Evolutionary conservation across 1,139 yeast species (phyloP).

Genomic region (Suhomyces chickasaworum): DNA sequence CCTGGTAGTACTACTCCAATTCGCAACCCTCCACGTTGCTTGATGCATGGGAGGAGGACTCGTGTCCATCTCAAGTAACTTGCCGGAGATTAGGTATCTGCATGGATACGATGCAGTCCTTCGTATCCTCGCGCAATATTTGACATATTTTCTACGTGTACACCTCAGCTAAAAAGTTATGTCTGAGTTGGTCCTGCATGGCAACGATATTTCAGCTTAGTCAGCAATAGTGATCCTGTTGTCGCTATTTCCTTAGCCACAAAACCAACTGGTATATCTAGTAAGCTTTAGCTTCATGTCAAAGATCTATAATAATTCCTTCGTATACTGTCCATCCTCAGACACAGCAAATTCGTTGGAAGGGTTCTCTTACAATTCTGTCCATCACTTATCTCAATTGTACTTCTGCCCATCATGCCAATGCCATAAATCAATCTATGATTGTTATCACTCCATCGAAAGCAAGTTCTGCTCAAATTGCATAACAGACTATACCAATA

Average conservation of each 20-base stretch:
- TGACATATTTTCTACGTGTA: conserved; percentile 2
- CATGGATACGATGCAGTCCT: neutral
- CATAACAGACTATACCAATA: conserved; percentile 34
- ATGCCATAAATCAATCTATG: conserved; percentile 28
- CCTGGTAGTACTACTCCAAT: neutral
- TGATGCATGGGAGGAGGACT: neutral
- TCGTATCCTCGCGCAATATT: neutral
- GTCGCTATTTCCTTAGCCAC: neutral
- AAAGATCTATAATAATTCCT: conserved; percentile 24
- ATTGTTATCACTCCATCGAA: conserved; percentile 28
- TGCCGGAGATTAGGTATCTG: neutral
- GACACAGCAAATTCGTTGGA: conserved; percentile 13
- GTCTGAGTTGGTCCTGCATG: too few species aligned
- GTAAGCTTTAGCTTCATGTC: conserved; percentile 20
- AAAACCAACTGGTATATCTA: neutral
- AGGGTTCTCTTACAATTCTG: conserved; percentile 14
- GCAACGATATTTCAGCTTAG: neutral
- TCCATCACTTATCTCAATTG: conserved; percentile 23
- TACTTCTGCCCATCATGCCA: conserved; percentile 46
- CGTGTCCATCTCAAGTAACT: neutral
- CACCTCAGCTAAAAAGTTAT: too few species aligned
- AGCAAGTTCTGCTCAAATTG: conserved; percentile 43
- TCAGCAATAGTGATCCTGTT: neutral
- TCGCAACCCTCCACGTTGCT: neutral
- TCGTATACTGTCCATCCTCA: conserved; percentile 23